Evolutionary conservation across 306 rosid species (phyloP).

Genomic region (Glycine latifolia): DNA sequence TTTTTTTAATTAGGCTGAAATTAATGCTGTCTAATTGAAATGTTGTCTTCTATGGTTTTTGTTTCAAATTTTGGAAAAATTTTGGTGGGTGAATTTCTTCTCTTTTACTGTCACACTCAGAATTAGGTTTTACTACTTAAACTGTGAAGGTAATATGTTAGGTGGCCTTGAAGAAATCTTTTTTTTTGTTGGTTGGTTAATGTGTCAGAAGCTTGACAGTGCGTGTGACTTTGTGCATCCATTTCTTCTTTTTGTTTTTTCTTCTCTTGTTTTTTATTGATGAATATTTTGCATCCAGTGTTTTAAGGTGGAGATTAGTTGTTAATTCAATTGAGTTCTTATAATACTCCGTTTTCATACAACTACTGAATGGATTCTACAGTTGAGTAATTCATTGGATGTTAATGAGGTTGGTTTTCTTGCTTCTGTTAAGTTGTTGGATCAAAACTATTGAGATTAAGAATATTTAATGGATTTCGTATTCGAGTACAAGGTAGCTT

Average conservation of each 20-base stretch:
- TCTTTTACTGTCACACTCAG: slow-evolving; percentile 51
- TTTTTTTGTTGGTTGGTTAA: slow-evolving; percentile 55
- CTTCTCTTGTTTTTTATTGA: not conserved
- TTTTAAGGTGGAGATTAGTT: slow-evolving; percentile 32
- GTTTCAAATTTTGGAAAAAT: too few species aligned
- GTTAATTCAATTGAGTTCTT: slow-evolving; percentile 30
- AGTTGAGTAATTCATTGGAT: slow-evolving; percentile 40
- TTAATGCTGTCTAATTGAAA: not conserved
- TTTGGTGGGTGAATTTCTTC: slow-evolving; percentile 26
- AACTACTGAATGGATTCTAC: slow-evolving; percentile 25
- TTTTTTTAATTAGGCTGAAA: slow-evolving; percentile 5
- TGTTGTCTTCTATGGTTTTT: too few species aligned
- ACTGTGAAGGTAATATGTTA: slow-evolving; percentile 53
- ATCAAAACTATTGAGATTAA: slow-evolving; percentile 15
- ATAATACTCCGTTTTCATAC: slow-evolving; percentile 1
- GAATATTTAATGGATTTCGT: slow-evolving; percentile 13
- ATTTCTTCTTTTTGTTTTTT: not conserved
- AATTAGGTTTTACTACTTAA: slow-evolving; percentile 63
- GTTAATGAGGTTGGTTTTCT: slow-evolving; percentile 43
- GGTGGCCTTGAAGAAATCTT: slow-evolving; percentile 44
- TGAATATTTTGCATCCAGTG: slow-evolving; percentile 33
- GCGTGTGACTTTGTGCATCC: slow-evolving; percentile 42
- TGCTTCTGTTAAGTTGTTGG: slow-evolving; percentile 25
- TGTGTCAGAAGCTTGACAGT: slow-evolving; percentile 59
- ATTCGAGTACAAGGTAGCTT: slow-evolving; percentile 12